Evolutionary conservation across 805 yeast genomes (phyloP), one percentile per base, ranked within the genome.

Genomic region (Ascoidea rubescens): DNA sequence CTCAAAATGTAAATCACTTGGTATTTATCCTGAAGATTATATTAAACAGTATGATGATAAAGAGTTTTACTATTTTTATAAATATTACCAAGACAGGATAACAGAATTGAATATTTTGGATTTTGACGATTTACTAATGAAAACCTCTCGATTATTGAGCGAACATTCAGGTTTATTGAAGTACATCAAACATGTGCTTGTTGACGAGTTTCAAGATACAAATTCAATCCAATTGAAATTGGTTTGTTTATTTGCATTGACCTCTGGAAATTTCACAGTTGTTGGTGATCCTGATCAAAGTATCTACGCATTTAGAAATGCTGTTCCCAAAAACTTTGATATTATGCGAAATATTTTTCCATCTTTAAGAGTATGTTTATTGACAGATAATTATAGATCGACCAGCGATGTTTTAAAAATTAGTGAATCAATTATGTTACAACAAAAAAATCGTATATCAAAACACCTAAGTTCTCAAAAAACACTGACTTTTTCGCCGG

Each of bases 241-340:
- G 48, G 75, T 87, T 71, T 74, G 74, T 55, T 67, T 70, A 4
- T 66, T 84, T 37, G 72, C 82, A 0, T 60, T 62, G 10, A 70
- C 69, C 53, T 69, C 74, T 45, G 51, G 61, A 17, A 71, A 70
- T 44, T 74, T 91, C 6, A 87, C 97, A 0, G 82, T 89, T 1
- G 97, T 91, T 1, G 99, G 99, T 1, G 99, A 91, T 62, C 96
- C 96, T 0, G 96, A 93, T 64, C 99, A 91, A 65, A 83, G 95
- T 61, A 91, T 91, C 28, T 91, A 93, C 64, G 88, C 84, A 0
- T 91, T 91, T 59, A 71, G 98, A 55, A 80, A 83, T 59, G 97
- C 97, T 0, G 79, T 80, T 43, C 71, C 83, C 1, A 67, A 71
- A 16, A 89, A 86, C 59, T 87, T 90, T 59, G 67, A 67, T 46